Percentiles rank a stretch among this genome's conserved stretches.
phyloP scores from a whole-genome alignment of 352 stramenopile species.

The Pythium myriotylum region DNA sequence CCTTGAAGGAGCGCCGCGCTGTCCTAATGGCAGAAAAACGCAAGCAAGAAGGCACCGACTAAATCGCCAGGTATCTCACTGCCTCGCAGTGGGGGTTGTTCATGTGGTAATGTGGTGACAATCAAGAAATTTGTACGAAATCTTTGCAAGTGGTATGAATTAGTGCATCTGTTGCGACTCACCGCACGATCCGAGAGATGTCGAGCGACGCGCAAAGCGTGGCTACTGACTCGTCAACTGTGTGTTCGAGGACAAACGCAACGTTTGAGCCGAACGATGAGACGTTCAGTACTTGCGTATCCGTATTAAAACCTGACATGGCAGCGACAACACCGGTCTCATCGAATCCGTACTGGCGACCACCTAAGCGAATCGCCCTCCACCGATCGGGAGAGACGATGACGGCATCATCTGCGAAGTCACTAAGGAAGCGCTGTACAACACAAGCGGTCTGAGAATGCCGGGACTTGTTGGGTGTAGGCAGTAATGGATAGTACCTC shows the following conservation, averaged over 20 bases:
- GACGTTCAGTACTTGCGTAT: constrained; percentile 86
- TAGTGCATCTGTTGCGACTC: constrained; percentile 4
- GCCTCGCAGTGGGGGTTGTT: neutral
- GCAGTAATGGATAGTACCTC: constrained; percentile 38
- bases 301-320: constrained; percentile 81
- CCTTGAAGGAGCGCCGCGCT: constrained; percentile 80
- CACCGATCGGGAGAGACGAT: constrained; percentile 86
- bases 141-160: constrained; percentile 2
- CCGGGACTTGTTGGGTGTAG: neutral
- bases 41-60: constrained; percentile 73
- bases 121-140: constrained; percentile 18
- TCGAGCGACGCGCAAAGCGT: constrained; percentile 66
- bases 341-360: constrained; percentile 81
- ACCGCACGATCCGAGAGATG: constrained; percentile 69
- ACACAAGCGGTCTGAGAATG: neutral
- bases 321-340: constrained; percentile 85
- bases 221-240: constrained; percentile 69
- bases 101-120: constrained; percentile 10
- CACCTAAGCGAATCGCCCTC: constrained; percentile 85
- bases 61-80: constrained; percentile 8
- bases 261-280: constrained; percentile 87
- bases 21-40: constrained; percentile 81
- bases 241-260: constrained; percentile 80
- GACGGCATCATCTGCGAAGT: constrained; percentile 72
- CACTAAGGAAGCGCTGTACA: constrained; percentile 47